Evolutionary conservation across 164 flowering plant species (phyloP), one percentile per base, ranked within the genome.

Genomic region (Echeveria elegans): DNA sequence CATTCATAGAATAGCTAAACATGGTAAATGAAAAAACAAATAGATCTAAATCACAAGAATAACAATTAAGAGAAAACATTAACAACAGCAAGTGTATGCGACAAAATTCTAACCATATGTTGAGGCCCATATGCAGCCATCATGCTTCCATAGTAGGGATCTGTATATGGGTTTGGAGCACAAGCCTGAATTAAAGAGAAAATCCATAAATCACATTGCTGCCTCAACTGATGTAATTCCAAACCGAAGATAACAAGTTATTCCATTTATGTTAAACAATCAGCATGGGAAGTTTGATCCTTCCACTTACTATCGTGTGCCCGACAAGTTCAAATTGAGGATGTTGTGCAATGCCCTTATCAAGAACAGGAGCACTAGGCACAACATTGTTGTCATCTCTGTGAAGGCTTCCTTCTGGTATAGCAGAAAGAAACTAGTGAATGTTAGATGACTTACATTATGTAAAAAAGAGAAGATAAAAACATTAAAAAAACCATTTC

Each of bases 241-340:
- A 0, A 63, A 63, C 15, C 23, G 14, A 63, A 16, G 15, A 36
- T 10, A n/a, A 23, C 15, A 61, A 8, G 7, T 24, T 58, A n/a
- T 1, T 30, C 1, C n/a, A 3, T 36, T 30, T 15, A n/a, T 61
- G 23, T 19, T 60, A 29, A 6, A 5, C 31, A n/a, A 30, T 5
- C 0, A 23, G 24, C 61, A 10, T 28, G n/a, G n/a, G 6, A 5
- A 32, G 15, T 11, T n/a, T 50, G 34, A 26, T 4, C 28, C 53
- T 52, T 63, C 34, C 19, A 69, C 88, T 82, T 81, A 90, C 98
- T 69, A 88, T 77, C 65, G 98, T 85, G 73, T 86, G 98, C 52
- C 97, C 92, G 70, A 85, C 85, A 72, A 91, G 96, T 71, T 94
- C 96, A 72, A 85, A 82, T 72, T 86, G 90, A 38, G 90, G 79